Base-by-base conservation (phyloP, 306 rosid species). In the Lathyrus oleraceus region DNA sequence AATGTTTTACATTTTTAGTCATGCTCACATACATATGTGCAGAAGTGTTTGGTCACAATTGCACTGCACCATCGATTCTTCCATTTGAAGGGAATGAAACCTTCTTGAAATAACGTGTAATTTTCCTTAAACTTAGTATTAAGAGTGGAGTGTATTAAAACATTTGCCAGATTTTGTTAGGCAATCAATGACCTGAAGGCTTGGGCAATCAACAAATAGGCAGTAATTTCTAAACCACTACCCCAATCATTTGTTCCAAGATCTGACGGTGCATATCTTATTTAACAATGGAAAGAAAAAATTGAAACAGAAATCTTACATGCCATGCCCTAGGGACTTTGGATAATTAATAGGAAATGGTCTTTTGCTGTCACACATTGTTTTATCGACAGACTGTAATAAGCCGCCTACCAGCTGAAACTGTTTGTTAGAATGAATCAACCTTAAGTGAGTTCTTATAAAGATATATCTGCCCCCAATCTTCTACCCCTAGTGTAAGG, bases 291-390 rank as follows among this genome's bases (percentile, higher is more conserved):
- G 51, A 70, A 61, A 52, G 54, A 59, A 48, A 72, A 38, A 38
- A 15, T 12, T 7, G 25, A 44, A 77, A 63, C 27, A 36, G 4
- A 44, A 38, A 45, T 28, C 67, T 73, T 30, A 13, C 44, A 62
- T 16, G 21, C 44, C 44, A 62, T 16, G 21, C 44, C 39, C 1
- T 3, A 21, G 40, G 16, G 21, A 44, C 71, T 52, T 28, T 16
- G 43, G 63, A 35, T 68, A 28, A 63, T 69, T 74, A 16, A 54
- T 54, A 56, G 39, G 68, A 52, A 43, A 77, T 19, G 36, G 32
- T 65, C 20, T 57, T 57, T 48, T 72, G 13, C 25, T 45, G 6
- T 58, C 44, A 17, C 52, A 35, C 7, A 57, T 63, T 70, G 44
- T 63, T 70, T 32, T 25, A 3, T 67, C 9, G 30, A 35, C 21